Evolutionary conservation across 345 rosid species (phyloP).

Genomic region (Dimocarpus longan): DNA sequence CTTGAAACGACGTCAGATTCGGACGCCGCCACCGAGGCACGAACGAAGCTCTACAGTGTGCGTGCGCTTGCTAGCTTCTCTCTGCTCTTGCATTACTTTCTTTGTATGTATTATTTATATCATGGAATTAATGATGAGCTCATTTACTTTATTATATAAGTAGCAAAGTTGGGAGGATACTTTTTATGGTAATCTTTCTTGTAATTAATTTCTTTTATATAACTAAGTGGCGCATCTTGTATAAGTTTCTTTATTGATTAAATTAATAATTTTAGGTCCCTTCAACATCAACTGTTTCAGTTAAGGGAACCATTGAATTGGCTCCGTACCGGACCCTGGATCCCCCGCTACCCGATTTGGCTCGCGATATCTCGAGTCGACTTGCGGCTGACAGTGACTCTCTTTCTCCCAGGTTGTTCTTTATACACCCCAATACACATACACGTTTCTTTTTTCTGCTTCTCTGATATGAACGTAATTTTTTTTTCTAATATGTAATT

Average conservation of each 20-base stretch:
- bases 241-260: neutral
- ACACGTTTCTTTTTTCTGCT: neutral
- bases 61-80: neutral
- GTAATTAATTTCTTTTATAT: neutral
- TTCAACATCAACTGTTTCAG: slow-evolving; percentile 32
- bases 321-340: slow-evolving; percentile 24
- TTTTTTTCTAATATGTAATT: neutral
- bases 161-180: neutral
- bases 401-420: slow-evolving; percentile 37
- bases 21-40: slow-evolving; percentile 30
- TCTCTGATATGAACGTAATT: too few species aligned
- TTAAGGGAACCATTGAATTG: slow-evolving; percentile 27
- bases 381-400: slow-evolving; percentile 24
- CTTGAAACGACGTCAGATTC: slow-evolving; percentile 40
- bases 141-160: slow-evolving; percentile 6
- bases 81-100: slow-evolving; percentile 6
- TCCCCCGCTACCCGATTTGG: slow-evolving; percentile 18
- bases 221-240: neutral
- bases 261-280: slow-evolving; percentile 28
- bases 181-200: neutral
- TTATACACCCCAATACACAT: neutral
- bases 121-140: neutral
- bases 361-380: slow-evolving; percentile 18
- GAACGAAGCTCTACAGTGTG: slow-evolving; percentile 31
- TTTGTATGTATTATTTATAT: neutral